Evolutionary conservation across 1,284 basidiomycete species (phyloP).

Genomic region (Vanrija pseudolonga): DNA sequence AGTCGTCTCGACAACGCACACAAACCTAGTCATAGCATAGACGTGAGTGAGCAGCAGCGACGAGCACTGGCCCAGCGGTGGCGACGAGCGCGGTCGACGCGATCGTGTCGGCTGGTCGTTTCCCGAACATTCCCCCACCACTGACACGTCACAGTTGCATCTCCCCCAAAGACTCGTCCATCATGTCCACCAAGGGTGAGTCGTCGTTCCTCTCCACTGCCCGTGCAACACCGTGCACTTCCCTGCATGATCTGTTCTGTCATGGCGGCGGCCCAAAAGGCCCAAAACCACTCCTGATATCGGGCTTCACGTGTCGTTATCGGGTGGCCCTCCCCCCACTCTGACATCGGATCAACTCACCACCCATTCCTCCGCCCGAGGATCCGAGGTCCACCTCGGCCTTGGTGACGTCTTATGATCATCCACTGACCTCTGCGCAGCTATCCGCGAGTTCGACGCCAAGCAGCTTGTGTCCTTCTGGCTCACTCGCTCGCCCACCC

Average conservation of each 20-base stretch:
- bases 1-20: too few species aligned
- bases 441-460: slow-evolving; percentile 90
- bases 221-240: background rate
- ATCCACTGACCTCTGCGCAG: slow-evolving; percentile 46
- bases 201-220: background rate
- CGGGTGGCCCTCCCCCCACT: background rate
- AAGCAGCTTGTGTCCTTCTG: slow-evolving; percentile 92
- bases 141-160: background rate
- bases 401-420: background rate
- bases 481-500: slow-evolving; percentile 76
- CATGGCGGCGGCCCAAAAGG: background rate
- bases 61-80: background rate
- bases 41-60: slow-evolving; percentile 5
- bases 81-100: background rate
- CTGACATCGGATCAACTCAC: slow-evolving; percentile 6
- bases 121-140: too few species aligned
- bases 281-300: background rate
- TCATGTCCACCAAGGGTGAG: slow-evolving; percentile 51
- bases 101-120: too few species aligned
- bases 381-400: background rate
- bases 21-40: too few species aligned
- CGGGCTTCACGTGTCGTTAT: background rate
- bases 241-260: background rate
- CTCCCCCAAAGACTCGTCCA: slow-evolving; percentile 1
- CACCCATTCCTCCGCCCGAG: background rate